Conservation (phyloP, 2,329 filamentous ascomycete genomes). For the Epichloe elymi region DNA sequence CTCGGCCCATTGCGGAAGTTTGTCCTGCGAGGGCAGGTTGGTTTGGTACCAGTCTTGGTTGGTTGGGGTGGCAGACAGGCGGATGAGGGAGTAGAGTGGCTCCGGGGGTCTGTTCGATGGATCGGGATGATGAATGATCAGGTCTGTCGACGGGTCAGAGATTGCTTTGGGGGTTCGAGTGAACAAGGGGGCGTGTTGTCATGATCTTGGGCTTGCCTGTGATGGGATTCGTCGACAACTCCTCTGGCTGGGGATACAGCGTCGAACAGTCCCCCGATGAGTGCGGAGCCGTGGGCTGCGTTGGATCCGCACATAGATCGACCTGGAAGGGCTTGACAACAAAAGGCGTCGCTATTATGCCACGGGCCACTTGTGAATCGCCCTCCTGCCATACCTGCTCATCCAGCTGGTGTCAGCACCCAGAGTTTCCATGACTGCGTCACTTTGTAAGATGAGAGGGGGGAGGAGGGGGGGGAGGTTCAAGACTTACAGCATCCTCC, state of each 20-base stretch:
- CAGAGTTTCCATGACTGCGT: too few species aligned
- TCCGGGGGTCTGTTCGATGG: conserved; percentile 13
- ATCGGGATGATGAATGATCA: conserved; percentile 29
- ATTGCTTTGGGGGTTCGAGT: neutral
- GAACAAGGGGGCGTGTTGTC: neutral
- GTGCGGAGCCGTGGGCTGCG: conserved; percentile 20
- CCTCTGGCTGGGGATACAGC: conserved; percentile 24
- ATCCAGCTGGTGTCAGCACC: neutral
- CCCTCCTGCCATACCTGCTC: conserved; percentile 29
- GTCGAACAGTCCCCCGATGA: conserved; percentile 31
- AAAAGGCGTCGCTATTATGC: conserved; percentile 39
- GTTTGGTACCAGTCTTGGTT: conserved; percentile 42
- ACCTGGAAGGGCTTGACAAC: conserved; percentile 38
- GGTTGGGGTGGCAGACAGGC: conserved; percentile 36
- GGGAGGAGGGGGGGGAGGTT: neutral
- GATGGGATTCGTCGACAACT: conserved; percentile 20
- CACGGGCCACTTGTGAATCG: conserved; percentile 30
- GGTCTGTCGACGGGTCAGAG: conserved; percentile 20
- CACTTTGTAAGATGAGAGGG: too few species aligned
- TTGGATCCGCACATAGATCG: conserved; percentile 19
- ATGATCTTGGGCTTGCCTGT: conserved; percentile 7
- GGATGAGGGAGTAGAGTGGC: conserved; percentile 38
- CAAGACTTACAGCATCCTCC: conserved; percentile 33
- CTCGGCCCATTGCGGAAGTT: conserved; percentile 32
- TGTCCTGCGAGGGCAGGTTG: conserved; percentile 23